Evolutionary conservation across 768 basidiomycete species (phyloP).

Genomic region (Boletus eberwhitei): DNA sequence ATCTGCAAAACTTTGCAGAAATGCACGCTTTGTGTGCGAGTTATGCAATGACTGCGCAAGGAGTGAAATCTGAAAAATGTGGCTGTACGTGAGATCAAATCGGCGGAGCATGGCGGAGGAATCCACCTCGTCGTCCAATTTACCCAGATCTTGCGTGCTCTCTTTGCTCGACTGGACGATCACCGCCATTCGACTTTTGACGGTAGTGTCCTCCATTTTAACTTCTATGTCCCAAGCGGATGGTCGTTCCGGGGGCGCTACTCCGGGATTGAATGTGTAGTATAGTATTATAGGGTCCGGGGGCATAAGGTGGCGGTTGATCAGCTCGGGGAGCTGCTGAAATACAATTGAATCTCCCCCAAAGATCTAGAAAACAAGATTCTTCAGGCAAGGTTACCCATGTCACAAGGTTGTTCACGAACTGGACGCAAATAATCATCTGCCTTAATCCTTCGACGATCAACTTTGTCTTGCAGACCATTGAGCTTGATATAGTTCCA

Average conservation of each 20-base stretch:
- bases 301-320: slow-evolving; percentile 73
- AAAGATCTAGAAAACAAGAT: slow-evolving; percentile 52
- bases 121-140: slow-evolving; percentile 85
- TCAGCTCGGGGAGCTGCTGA: slow-evolving; percentile 77
- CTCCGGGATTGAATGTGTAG: slow-evolving; percentile 65
- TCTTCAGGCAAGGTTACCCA: not conserved
- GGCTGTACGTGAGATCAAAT: slow-evolving; percentile 19
- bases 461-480: slow-evolving; percentile 78
- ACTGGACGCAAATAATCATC: slow-evolving; percentile 70
- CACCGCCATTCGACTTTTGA: slow-evolving; percentile 76
- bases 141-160: slow-evolving; percentile 59
- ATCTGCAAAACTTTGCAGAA: slow-evolving; percentile 76
- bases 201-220: slow-evolving; percentile 74
- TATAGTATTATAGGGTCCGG: slow-evolving; percentile 80
- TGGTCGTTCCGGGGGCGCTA: slow-evolving; percentile 63
- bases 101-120: not conserved
- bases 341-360: slow-evolving; percentile 68
- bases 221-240: slow-evolving; percentile 86
- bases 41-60: slow-evolving; percentile 84
- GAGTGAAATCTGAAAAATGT: slow-evolving; percentile 61
- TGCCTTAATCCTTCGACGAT: slow-evolving; percentile 64
- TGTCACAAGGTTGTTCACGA: slow-evolving; percentile 15
- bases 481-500: slow-evolving; percentile 93
- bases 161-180: slow-evolving; percentile 69
- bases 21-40: slow-evolving; percentile 81